A percentile compares a stretch with the other conserved stretches of the same genome.
phyloP scores from a whole-genome alignment of 2,329 filamentous ascomycete genomes.

The Arthrinium puccinioides region DNA sequence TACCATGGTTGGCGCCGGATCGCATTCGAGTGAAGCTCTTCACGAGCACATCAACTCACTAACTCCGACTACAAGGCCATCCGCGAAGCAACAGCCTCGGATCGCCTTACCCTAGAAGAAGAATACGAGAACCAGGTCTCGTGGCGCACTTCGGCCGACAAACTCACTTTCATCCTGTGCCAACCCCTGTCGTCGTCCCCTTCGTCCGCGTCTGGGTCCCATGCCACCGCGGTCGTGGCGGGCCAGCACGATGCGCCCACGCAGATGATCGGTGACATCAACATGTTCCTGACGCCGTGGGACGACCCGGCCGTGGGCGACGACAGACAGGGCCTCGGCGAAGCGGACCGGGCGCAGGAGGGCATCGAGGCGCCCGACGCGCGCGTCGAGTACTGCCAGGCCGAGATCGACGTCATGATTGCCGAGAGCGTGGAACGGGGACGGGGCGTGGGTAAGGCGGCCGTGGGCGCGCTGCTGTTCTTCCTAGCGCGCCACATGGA shows the following conservation, averaged over 20 bases:
- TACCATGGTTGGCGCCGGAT: too few relatives aligned
- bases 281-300: conserved; percentile 66
- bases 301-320: conserved; percentile 38
- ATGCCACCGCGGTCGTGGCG: conserved; percentile 18
- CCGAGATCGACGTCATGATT: conserved; percentile 26
- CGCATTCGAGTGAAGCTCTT: not conserved
- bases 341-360: not conserved
- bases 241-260: conserved; percentile 44
- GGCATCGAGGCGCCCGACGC: not conserved
- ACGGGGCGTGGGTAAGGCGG: conserved; percentile 21
- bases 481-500: conserved; percentile 54
- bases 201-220: not conserved
- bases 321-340: too few relatives aligned
- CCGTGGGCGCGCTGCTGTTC: conserved; percentile 59
- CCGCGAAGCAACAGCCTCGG: conserved; percentile 79
- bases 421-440: conserved; percentile 14
- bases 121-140: conserved; percentile 88
- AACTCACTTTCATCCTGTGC: conserved; percentile 88
- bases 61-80: conserved; percentile 47
- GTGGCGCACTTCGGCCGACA: conserved; percentile 77
- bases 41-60: not conserved
- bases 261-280: conserved; percentile 67
- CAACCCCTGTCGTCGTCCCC: conserved; percentile 27
- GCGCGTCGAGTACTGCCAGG: conserved; percentile 8
- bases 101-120: conserved; percentile 69